phyloP scores from a whole-genome alignment of 1,284 basidiomycete genomes.

The Tylopilus orsonianus region DNA sequence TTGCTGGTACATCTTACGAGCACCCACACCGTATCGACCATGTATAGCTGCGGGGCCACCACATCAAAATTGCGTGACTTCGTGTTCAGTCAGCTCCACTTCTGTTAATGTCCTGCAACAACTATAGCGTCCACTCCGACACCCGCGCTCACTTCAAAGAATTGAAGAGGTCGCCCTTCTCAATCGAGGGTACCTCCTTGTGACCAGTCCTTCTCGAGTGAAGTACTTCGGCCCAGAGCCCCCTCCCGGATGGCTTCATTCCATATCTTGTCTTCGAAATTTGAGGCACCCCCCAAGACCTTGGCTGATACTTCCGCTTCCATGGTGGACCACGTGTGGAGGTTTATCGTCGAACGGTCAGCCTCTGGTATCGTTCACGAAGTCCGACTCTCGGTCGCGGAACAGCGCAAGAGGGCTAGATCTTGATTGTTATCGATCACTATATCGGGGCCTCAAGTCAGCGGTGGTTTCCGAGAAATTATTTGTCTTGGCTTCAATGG shows the following conservation, averaged over 20 bases:
- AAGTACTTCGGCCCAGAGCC: conserved; percentile 12
- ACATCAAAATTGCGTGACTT: conserved; percentile 7
- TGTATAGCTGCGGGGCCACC: conserved; percentile 4
- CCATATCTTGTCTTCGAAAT: conserved; percentile 44
- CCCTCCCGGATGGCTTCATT: conserved; percentile 31
- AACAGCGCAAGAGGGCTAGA: conserved; percentile 39
- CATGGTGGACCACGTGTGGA: conserved; percentile 15
- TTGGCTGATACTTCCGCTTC: conserved; percentile 41
- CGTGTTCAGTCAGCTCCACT: conserved; percentile 43
- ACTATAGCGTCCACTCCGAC: conserved; percentile 47
- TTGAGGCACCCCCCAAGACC: conserved; percentile 16
- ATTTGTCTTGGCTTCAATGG: conserved; percentile 30
- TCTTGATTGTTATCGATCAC: conserved; percentile 43
- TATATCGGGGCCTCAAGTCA: conserved; percentile 42
- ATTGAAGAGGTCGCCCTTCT: conserved; percentile 37
- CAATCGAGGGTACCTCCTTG: conserved; percentile 12
- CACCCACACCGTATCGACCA: conserved; percentile 32
- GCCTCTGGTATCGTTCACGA: conserved; percentile 48
- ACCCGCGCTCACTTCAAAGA: conserved; percentile 40
- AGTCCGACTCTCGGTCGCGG: conserved; percentile 44
- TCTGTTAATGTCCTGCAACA: conserved; percentile 56
- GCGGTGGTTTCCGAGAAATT: conserved; percentile 24
- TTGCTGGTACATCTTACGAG: conserved; percentile 50
- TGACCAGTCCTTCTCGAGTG: conserved; percentile 2
- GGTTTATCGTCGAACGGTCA: conserved; percentile 32